A percentile compares a stretch with the other conserved stretches of the same genome.
Conservation (phyloP, 306 rosid species). For the Cucumis hystrix region DNA sequence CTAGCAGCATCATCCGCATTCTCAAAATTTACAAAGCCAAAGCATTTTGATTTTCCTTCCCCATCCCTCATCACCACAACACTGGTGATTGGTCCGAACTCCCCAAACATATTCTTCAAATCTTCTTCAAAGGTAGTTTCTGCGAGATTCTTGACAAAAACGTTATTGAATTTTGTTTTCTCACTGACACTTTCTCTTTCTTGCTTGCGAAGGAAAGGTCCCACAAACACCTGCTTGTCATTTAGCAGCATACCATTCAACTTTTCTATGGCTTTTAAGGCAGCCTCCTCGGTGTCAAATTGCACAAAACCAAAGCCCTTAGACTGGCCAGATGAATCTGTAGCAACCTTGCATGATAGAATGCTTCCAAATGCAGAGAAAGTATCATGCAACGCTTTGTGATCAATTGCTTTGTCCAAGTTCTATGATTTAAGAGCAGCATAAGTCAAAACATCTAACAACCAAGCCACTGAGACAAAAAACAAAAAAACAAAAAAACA, state of each 20-base stretch:
- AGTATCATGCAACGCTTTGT: slow-evolving; percentile 87
- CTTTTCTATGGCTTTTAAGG: slow-evolving; percentile 75
- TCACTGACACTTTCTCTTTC: slow-evolving; percentile 57
- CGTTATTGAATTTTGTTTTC: slow-evolving; percentile 64
- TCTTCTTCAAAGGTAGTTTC: slow-evolving; percentile 83
- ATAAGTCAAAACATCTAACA: background rate
- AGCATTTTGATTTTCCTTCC: slow-evolving; percentile 90
- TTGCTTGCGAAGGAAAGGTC: slow-evolving; percentile 97
- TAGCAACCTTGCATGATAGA: slow-evolving; percentile 94
- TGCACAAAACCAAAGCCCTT: slow-evolving; percentile 98
- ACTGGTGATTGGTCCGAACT: slow-evolving; percentile 72
- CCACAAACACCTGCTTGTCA: slow-evolving; percentile 93
- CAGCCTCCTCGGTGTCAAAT: slow-evolving; percentile 82
- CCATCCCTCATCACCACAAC: slow-evolving; percentile 88
- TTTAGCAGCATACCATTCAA: slow-evolving; percentile 93
- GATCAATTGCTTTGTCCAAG: slow-evolving; percentile 89
- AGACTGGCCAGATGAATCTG: slow-evolving; percentile 75
- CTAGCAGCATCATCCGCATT: slow-evolving; percentile 67
- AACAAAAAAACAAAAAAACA: background rate
- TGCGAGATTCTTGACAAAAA: slow-evolving; percentile 74
- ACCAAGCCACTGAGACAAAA: background rate
- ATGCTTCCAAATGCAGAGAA: slow-evolving; percentile 81
- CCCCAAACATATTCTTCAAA: slow-evolving; percentile 49
- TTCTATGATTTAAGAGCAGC: slow-evolving; percentile 36
- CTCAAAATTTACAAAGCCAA: slow-evolving; percentile 95